These are phyloP conservation scores for Crinitomyces ghanaensis DNA, from an alignment of 805 yeast genomes.

Conservation along the genomic window DNA sequence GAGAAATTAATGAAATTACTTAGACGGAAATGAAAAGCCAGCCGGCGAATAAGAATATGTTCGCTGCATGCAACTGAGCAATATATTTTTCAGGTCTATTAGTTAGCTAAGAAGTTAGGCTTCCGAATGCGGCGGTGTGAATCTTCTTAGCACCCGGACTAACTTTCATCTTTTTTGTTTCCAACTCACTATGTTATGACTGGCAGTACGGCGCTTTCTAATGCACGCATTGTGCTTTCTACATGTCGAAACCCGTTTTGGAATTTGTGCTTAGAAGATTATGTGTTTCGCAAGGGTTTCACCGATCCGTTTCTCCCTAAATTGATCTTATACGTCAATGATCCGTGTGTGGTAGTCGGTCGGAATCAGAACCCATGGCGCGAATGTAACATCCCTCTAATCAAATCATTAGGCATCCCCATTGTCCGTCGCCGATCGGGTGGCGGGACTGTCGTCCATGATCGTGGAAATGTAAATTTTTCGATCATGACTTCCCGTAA, in stretches of 20 bases:
- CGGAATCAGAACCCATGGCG: constrained; percentile 94
- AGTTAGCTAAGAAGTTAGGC: neutral
- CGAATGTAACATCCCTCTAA: constrained; percentile 56
- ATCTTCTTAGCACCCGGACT: neutral
- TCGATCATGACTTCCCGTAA: constrained; percentile 63
- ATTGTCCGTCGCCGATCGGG: constrained; percentile 75
- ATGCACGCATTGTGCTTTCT: constrained; percentile 38
- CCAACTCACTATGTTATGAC: neutral
- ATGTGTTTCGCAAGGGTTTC: constrained; percentile 51
- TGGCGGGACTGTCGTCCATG: constrained; percentile 97
- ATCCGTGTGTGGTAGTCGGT: constrained; percentile 86
- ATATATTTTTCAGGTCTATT: neutral
- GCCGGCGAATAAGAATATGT: too few species aligned
- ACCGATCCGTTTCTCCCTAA: constrained; percentile 36
- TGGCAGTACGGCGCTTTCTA: constrained; percentile 1
- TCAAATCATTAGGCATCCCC: constrained; percentile 44
- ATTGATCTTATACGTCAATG: constrained; percentile 61
- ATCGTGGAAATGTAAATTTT: constrained; percentile 76
- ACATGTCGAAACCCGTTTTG: constrained; percentile 51
- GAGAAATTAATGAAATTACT: too few species aligned
- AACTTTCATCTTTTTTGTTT: neutral
- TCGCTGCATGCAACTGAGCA: too few species aligned
- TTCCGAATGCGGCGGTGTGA: neutral
- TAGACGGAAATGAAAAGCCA: too few species aligned
- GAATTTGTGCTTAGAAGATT: constrained; percentile 76